A percentile compares a stretch with the other conserved stretches of the same genome.
phyloP scores from a whole-genome alignment of 2,329 filamentous ascomycete species.

The Claviceps sp. region DNA sequence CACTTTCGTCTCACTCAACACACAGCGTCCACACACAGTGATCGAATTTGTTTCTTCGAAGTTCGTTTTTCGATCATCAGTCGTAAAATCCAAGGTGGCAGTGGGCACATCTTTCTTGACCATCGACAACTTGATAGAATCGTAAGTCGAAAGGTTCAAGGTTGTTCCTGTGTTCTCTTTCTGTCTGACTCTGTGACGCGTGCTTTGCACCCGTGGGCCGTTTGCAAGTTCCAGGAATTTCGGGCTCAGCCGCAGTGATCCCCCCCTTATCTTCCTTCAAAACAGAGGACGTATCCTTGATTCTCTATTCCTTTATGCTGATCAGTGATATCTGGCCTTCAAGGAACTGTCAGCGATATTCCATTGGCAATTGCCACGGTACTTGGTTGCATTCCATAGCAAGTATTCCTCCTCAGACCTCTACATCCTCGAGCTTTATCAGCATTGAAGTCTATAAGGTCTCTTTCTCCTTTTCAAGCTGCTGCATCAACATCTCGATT shows the following conservation, averaged over 20 bases:
- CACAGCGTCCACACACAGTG: background rate
- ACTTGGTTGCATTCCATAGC: background rate
- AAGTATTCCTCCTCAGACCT: background rate
- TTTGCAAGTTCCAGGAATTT: too few species aligned
- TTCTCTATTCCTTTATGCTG: background rate
- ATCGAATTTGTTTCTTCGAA: background rate
- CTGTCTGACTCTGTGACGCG: background rate
- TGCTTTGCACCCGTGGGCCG: too few species aligned
- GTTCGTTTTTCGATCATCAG: background rate
- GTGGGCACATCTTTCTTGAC: background rate
- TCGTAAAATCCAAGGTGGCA: background rate
- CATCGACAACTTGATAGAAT: background rate
- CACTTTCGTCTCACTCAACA: background rate
- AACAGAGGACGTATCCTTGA: background rate
- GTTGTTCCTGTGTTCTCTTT: background rate
- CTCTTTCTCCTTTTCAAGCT: background rate
- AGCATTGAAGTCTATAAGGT: too few species aligned
- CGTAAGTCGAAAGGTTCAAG: background rate
- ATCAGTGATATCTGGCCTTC: background rate
- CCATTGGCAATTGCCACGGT: background rate
- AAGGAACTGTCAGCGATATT: background rate
- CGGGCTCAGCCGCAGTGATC: background rate
- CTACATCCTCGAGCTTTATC: background rate
- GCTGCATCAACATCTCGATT: background rate
- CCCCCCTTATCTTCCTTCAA: background rate